A percentile compares a stretch with the other conserved stretches of the same genome.
Conservation (phyloP, 2,329 filamentous ascomycete species). For the Tricladium varicosporioides region DNA sequence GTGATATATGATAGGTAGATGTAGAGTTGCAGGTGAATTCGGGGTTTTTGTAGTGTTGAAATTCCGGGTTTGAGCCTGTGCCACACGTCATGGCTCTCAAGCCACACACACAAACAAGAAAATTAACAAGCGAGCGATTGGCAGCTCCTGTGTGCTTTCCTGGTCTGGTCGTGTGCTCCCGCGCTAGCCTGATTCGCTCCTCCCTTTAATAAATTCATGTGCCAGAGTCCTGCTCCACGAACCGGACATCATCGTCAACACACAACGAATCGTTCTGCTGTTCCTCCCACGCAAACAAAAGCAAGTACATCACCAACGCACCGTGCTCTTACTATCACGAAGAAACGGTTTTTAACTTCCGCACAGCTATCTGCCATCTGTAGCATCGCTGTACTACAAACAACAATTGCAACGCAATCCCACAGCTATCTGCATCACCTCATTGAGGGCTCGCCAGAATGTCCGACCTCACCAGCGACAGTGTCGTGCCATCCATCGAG, state of each 20-base stretch:
- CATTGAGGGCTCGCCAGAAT: slow-evolving; percentile 19
- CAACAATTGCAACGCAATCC: not conserved
- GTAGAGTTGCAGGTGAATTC: not conserved
- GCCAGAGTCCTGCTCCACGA: slow-evolving; percentile 1
- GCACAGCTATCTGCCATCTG: not conserved
- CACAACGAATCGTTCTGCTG: slow-evolving; percentile 10
- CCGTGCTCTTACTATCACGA: not conserved
- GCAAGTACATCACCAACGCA: not conserved
- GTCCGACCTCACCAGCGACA: slow-evolving; percentile 24
- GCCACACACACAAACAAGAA: slow-evolving; percentile 9
- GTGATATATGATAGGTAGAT: not conserved
- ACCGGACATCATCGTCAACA: slow-evolving; percentile 4
- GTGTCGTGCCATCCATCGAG: slow-evolving; percentile 26
- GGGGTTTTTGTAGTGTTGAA: not conserved
- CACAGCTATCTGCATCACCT: slow-evolving; percentile 5
- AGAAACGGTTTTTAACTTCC: not conserved
- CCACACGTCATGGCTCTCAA: slow-evolving; percentile 18
- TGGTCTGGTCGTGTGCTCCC: slow-evolving; percentile 12
- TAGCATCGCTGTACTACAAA: not conserved
- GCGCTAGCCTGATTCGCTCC: slow-evolving; percentile 14
- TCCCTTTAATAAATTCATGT: slow-evolving; percentile 22
- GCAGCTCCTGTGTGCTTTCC: not conserved
- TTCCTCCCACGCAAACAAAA: slow-evolving; percentile 1
- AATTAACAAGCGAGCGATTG: not conserved
- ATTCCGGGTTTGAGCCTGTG: not conserved